Conservation (phyloP, 257 asterid genomes). For the Plectranthus barbatus region DNA sequence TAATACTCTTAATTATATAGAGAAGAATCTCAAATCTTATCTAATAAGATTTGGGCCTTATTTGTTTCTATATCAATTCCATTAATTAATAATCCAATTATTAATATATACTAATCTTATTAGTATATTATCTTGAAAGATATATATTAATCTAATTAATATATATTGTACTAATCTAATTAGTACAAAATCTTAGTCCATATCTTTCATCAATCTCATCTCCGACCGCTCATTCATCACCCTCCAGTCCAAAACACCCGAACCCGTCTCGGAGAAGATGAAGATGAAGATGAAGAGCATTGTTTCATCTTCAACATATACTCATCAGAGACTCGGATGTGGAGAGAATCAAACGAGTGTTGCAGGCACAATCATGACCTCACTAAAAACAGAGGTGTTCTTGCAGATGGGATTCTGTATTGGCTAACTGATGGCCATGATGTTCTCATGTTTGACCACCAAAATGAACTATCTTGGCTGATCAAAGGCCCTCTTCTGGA, state of each 20-base stretch:
- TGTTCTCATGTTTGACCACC: slow-evolving; percentile 55
- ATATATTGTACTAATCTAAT: no score
- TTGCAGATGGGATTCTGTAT: slow-evolving; percentile 31
- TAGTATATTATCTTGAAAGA: no score
- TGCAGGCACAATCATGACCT: slow-evolving; percentile 23
- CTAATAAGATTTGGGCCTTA: no score
- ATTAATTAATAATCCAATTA: no score
- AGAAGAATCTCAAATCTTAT: no score
- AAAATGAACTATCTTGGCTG: slow-evolving; percentile 37
- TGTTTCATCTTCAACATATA: slow-evolving; percentile 36
- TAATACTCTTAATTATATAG: no score
- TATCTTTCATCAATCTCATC: no score
- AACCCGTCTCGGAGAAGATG: slow-evolving; percentile 32
- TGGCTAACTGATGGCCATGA: slow-evolving; percentile 55
- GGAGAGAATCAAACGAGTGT: slow-evolving; percentile 38
- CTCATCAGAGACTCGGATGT: slow-evolving; percentile 33
- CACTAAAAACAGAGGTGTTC: slow-evolving; percentile 33
- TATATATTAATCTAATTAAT: no score
- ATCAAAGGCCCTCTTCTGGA: slow-evolving; percentile 39
- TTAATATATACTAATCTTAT: no score
- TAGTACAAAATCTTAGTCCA: no score
- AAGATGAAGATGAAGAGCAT: no score
- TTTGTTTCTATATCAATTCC: no score
- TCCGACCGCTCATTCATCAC: slow-evolving; percentile 39
- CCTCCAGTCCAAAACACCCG: slow-evolving; percentile 28